A percentile compares a stretch with the other conserved stretches of the same genome.
phyloP scores from a whole-genome alignment of 768 basidiomycete species.

The Tubosaeta brunneosetosa region DNA sequence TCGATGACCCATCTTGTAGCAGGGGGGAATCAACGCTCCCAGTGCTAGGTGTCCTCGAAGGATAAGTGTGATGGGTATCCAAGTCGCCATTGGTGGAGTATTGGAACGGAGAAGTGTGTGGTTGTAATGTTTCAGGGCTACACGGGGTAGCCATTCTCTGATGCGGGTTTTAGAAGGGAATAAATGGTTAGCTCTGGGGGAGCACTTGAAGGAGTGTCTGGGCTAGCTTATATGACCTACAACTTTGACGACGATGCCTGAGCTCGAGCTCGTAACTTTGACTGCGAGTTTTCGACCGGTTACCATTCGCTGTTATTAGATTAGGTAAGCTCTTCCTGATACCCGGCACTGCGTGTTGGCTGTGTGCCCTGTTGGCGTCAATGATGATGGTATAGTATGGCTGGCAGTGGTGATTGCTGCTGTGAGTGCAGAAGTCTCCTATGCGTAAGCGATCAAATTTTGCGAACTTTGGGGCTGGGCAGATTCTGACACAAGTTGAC shows the following conservation, averaged over 20 bases:
- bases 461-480: too few species aligned
- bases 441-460: too few species aligned
- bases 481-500: too few species aligned
- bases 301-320: background rate
- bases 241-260: background rate
- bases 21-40: conserved; percentile 31
- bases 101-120: conserved; percentile 33
- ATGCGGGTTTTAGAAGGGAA: conserved; percentile 1
- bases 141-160: conserved; percentile 38
- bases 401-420: too few species aligned
- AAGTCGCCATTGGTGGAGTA: conserved; percentile 4
- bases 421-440: too few species aligned
- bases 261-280: too few species aligned
- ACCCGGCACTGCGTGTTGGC: too few species aligned
- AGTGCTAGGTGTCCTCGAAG: conserved; percentile 22
- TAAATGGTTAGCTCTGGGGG: background rate
- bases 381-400: too few species aligned
- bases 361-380: background rate
- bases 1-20: conserved; percentile 14
- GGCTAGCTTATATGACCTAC: conserved; percentile 2
- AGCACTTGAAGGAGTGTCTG: background rate
- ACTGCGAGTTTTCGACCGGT: background rate
- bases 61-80: conserved; percentile 3
- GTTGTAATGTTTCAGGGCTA: conserved; percentile 47
- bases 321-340: conserved; percentile 13